Percentiles rank a stretch among this genome's conserved stretches.
phyloP scores from a whole-genome alignment of 2,329 filamentous ascomycete genomes.

The Ceratocystis diversiconidia region DNA sequence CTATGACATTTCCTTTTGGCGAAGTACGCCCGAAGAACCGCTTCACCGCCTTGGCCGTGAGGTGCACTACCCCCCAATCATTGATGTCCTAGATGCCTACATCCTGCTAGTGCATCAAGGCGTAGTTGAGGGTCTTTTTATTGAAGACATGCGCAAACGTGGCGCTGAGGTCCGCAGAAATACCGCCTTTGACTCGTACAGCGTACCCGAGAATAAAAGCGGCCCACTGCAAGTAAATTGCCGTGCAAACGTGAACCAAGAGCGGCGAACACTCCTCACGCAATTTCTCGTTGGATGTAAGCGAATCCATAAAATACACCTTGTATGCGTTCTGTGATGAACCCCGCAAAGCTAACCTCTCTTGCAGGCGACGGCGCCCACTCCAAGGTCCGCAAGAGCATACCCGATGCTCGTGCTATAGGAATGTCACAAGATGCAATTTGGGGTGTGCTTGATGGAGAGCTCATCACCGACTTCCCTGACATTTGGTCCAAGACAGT shows the following conservation, averaged over 20 bases:
- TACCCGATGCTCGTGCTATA: slow-evolving; percentile 42
- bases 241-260: slow-evolving; percentile 37
- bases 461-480: slow-evolving; percentile 57
- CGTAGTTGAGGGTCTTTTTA: slow-evolving; percentile 58
- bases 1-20: slow-evolving; percentile 64
- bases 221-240: slow-evolving; percentile 38
- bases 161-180: slow-evolving; percentile 50
- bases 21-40: slow-evolving; percentile 35
- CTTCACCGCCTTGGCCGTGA: slow-evolving; percentile 50
- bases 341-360: background rate
- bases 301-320: slow-evolving; percentile 18
- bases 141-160: slow-evolving; percentile 52
- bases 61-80: slow-evolving; percentile 51
- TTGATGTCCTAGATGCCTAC: slow-evolving; percentile 43
- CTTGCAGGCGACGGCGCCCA: slow-evolving; percentile 52
- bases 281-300: slow-evolving; percentile 55
- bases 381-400: slow-evolving; percentile 52
- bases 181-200: slow-evolving; percentile 47
- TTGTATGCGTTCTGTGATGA: background rate
- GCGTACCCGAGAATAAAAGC: slow-evolving; percentile 30
- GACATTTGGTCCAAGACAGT: slow-evolving; percentile 63
- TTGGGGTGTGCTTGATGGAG: slow-evolving; percentile 61
- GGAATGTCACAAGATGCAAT: slow-evolving; percentile 39
- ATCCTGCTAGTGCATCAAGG: slow-evolving; percentile 55
- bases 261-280: slow-evolving; percentile 37